Conservation (phyloP, 228 moss, liverwort and hornwort species). For the Sphagnum fallax region DNA sequence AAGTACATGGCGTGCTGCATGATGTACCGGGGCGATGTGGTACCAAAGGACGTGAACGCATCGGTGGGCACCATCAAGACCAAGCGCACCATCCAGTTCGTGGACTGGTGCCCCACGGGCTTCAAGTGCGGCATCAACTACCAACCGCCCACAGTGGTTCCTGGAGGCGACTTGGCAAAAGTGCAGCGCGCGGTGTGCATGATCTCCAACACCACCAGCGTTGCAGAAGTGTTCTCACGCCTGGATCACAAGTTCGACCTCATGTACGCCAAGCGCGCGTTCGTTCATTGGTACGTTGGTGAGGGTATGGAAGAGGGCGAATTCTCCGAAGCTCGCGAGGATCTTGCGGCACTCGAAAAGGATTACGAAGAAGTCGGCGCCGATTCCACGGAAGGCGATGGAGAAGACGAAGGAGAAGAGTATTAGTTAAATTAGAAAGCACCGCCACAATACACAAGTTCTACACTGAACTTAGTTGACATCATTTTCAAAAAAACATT, state of each 20-base stretch:
- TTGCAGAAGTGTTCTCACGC: slow-evolving; percentile 12
- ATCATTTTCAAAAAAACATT: too few relatives aligned
- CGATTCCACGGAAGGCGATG: slow-evolving; percentile 15
- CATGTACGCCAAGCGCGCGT: slow-evolving; percentile 53
- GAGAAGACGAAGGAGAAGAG: slow-evolving; percentile 9
- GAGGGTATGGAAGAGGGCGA: slow-evolving; percentile 55
- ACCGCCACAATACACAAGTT: too few relatives aligned
- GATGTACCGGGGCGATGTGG: slow-evolving; percentile 12
- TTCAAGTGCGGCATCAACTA: slow-evolving; percentile 15
- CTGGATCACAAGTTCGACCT: slow-evolving; percentile 48
- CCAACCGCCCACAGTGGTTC: slow-evolving; percentile 11
- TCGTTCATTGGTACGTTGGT: slow-evolving; percentile 49
- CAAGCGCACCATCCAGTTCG: slow-evolving; percentile 12
- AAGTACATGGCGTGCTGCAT: slow-evolving; percentile 14
- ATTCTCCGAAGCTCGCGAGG: slow-evolving; percentile 46
- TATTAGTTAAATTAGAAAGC: neutral
- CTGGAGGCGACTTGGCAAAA: slow-evolving; percentile 12
- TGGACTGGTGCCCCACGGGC: slow-evolving; percentile 12
- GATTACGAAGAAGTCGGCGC: slow-evolving; percentile 45
- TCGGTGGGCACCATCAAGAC: slow-evolving; percentile 13
- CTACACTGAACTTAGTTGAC: too few relatives aligned
- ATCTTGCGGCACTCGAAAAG: slow-evolving; percentile 48
- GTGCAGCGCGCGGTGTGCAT: slow-evolving; percentile 16
- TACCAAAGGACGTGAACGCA: slow-evolving; percentile 11
- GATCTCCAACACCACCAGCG: slow-evolving; percentile 14